Base-by-base conservation (phyloP, 2,329 filamentous ascomycete genomes). In the Fusarium hainanense region DNA sequence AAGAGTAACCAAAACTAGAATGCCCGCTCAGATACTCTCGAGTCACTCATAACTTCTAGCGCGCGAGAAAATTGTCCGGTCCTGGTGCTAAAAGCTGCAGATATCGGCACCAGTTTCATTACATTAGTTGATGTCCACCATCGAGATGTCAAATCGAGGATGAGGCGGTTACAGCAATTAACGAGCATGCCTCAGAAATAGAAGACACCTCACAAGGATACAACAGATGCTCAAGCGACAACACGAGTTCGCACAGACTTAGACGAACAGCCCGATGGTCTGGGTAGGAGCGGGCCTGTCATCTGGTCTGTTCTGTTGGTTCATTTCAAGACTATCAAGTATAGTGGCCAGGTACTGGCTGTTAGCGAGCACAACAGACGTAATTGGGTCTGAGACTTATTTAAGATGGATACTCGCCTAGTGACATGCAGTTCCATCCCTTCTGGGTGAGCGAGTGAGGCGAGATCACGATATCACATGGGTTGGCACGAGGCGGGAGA, bases 301-400 rank as follows among this genome's bases (percentile, higher is more conserved):
- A 54, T 37, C 40, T 44, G 41, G 42, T 43, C 58, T 32, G 49
- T 25, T 43, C 58, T 32, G 54, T 25, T 44, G 32, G 32, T 34
- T 27, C 30, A 50, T 40, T 56, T 40, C 16, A 16, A 28, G 23
- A 14, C 20, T n/a, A 14, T 55, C 43, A 49, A 55, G 25, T 30
- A 40, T 34, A 42, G 58, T 40, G 13, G 37, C 25, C 23, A 56
- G 32, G 46, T 54, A 25, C 27, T 63, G 25, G 41, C 27, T 32
- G 28, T 52, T 66, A 62, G 54, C 43, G 47, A 56, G 49, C 44
- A 44, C 34, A 57, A 48, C 42, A 23, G 47, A 34, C 41, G 62
- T 43, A 49, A 61, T 52, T 37, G 20, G 28, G 32, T 54, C 49
- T 46, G 18, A 47, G 42, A 46, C 30, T 34, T 16, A 48, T 50